Percentiles rank a stretch among this genome's conserved stretches.
Conservation (phyloP, 163 green algal genomes). For the Chlorella variabilis region DNA sequence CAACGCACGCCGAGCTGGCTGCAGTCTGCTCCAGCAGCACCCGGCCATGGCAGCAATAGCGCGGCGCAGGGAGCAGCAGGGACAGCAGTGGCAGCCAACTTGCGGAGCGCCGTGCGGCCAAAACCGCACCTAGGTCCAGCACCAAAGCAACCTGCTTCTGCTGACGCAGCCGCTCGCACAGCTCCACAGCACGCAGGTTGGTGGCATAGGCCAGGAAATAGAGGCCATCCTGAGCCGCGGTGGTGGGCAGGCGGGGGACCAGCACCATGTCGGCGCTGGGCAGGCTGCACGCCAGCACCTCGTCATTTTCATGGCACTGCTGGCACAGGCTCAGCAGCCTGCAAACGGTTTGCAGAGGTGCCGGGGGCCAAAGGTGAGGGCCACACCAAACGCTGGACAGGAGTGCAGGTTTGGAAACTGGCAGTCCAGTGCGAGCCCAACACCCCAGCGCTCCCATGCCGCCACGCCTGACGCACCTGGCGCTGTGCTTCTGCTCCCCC, state of each 20-base stretch:
- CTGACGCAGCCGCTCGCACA: conserved; percentile 49
- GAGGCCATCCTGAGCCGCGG: conserved; percentile 35
- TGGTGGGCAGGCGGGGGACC: conserved; percentile 41
- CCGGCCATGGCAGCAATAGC: too few relatives aligned
- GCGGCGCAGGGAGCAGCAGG: too few relatives aligned
- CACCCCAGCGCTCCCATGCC: too few relatives aligned
- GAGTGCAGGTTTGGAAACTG: too few relatives aligned
- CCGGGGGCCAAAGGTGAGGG: too few relatives aligned
- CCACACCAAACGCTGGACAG: too few relatives aligned
- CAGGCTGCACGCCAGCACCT: conserved; percentile 38
- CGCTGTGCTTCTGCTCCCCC: conserved; percentile 40
- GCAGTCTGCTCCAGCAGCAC: too few relatives aligned
- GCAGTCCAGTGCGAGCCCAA: too few relatives aligned
- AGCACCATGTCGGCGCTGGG: conserved; percentile 48
- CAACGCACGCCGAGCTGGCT: too few relatives aligned
- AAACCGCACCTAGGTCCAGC: conserved; percentile 43
- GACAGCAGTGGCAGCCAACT: too few relatives aligned
- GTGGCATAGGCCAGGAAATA: conserved; percentile 52
- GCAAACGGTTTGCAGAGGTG: neutral
- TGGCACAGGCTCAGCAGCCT: conserved; percentile 42
- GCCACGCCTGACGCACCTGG: conserved; percentile 3
- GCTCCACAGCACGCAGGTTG: conserved; percentile 47
- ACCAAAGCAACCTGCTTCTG: conserved; percentile 47
- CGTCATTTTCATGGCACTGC: conserved; percentile 32
- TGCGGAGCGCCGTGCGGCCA: too few relatives aligned